Percentiles rank a stretch among this genome's conserved stretches.
phyloP scores from a whole-genome alignment of 108 stramenopile species.

The Fragilaria radians region DNA sequence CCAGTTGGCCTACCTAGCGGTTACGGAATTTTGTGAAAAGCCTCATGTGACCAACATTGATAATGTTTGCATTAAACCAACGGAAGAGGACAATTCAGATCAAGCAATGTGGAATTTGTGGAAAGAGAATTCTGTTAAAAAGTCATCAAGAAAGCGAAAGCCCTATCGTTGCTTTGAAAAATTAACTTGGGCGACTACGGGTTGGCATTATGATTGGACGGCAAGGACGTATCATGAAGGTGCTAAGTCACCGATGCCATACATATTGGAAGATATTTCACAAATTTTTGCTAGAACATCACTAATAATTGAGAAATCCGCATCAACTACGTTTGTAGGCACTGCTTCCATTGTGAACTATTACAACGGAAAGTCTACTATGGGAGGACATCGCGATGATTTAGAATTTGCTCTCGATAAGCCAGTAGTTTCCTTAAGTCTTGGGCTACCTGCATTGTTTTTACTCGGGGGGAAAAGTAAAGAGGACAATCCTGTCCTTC shows the following conservation, averaged over 20 bases:
- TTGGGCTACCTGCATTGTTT: conserved; percentile 56
- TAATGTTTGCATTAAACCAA: conserved; percentile 31
- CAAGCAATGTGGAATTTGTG: conserved; percentile 36
- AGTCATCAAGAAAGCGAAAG: background rate
- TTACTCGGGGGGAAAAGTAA: conserved; percentile 50
- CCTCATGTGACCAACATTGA: conserved; percentile 61
- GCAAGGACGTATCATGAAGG: conserved; percentile 33
- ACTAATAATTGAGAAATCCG: background rate
- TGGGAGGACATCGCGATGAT: conserved; percentile 69
- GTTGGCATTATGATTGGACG: conserved; percentile 72
- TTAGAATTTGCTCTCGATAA: conserved; percentile 49
- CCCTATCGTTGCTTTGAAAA: conserved; percentile 24
- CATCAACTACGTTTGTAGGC: conserved; percentile 22
- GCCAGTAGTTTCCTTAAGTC: conserved; percentile 47
- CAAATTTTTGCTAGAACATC: conserved; percentile 25
- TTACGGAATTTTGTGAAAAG: conserved; percentile 42
- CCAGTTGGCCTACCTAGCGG: conserved; percentile 26
- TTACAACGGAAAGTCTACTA: conserved; percentile 42
- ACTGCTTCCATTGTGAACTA: conserved; percentile 66
- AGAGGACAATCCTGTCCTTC: conserved; percentile 35
- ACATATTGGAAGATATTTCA: conserved; percentile 18
- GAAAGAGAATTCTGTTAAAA: conserved; percentile 16
- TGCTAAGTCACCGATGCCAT: conserved; percentile 35
- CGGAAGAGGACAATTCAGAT: conserved; percentile 4
- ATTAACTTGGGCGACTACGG: conserved; percentile 57